These are phyloP conservation scores for Phialocephala sp. DNA, from an alignment of 2,329 filamentous ascomycete genomes.

Conservation along the genomic window DNA sequence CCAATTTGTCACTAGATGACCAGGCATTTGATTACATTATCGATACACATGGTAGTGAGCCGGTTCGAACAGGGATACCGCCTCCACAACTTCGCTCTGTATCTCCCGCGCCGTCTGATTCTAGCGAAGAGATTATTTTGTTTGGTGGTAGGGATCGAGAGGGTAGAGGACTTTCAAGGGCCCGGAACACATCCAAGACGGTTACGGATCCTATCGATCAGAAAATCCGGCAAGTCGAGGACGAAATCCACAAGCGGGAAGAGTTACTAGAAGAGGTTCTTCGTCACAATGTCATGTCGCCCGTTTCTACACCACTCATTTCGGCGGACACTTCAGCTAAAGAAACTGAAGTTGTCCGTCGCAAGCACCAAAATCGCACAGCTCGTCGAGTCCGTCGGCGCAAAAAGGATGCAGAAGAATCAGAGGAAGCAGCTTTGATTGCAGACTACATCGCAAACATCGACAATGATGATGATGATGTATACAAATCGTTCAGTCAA, in stretches of 20 bases:
- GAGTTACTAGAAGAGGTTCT: slow-evolving; percentile 39
- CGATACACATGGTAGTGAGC: slow-evolving; percentile 43
- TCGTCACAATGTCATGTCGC: slow-evolving; percentile 9
- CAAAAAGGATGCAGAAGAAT: slow-evolving; percentile 17
- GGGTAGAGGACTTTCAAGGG: slow-evolving; percentile 21
- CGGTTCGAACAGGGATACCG: slow-evolving; percentile 41
- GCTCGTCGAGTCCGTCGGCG: slow-evolving; percentile 17
- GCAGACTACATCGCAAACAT: slow-evolving; percentile 47
- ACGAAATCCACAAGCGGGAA: slow-evolving; percentile 38
- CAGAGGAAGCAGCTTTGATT: slow-evolving; percentile 32
- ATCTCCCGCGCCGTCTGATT: slow-evolving; percentile 55
- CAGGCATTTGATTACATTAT: slow-evolving; percentile 41
- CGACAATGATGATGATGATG: slow-evolving; percentile 37
- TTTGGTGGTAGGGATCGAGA: slow-evolving; percentile 60
- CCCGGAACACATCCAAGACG: neutral
- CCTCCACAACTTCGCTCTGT: slow-evolving; percentile 39
- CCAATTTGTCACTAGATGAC: neutral
- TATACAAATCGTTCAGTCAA: slow-evolving; percentile 28
- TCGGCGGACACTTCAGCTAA: slow-evolving; percentile 17
- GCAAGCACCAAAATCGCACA: slow-evolving; percentile 13
- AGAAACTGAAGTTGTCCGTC: slow-evolving; percentile 17
- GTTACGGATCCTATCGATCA: slow-evolving; percentile 32
- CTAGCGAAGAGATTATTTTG: slow-evolving; percentile 75
- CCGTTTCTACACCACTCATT: neutral
- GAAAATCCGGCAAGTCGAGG: slow-evolving; percentile 40